Conservation (phyloP, 2,329 filamentous ascomycete species). For the Neocucurbitaria cava region DNA sequence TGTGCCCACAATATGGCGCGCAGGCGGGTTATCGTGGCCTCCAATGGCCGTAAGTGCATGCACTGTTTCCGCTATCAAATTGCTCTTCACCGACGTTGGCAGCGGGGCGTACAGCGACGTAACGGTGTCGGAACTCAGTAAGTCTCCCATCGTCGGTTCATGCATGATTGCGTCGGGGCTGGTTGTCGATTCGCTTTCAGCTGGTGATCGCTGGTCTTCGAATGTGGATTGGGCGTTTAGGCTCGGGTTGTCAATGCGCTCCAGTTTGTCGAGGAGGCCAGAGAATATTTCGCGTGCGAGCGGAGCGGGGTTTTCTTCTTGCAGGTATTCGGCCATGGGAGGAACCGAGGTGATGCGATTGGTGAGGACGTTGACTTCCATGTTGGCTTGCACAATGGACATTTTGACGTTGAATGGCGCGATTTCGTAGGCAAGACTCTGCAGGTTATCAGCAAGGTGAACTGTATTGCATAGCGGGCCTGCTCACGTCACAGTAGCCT, state of each 20-base stretch:
- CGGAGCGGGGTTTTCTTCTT: conserved; percentile 75
- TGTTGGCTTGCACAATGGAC: conserved; percentile 93
- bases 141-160: conserved; percentile 52
- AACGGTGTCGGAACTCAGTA: conserved; percentile 57
- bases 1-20: conserved; percentile 89
- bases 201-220: conserved; percentile 43
- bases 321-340: conserved; percentile 73
- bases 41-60: conserved; percentile 91
- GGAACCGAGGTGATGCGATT: conserved; percentile 88
- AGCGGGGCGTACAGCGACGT: conserved; percentile 78
- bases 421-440: conserved; percentile 90
- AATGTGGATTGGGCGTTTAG: conserved; percentile 25
- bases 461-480: neutral
- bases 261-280: conserved; percentile 78
- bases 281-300: conserved; percentile 83
- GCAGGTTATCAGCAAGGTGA: conserved; percentile 9
- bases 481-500: conserved; percentile 82
- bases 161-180: conserved; percentile 35
- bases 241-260: conserved; percentile 59
- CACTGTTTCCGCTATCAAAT: conserved; percentile 85
- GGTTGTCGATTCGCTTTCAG: conserved; percentile 33
- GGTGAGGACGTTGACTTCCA: conserved; percentile 87
- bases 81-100: conserved; percentile 69
- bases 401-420: conserved; percentile 95
- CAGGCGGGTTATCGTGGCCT: conserved; percentile 93